Conservation (phyloP, 78 protist species). For the Trichosphaerium sp. region DNA sequence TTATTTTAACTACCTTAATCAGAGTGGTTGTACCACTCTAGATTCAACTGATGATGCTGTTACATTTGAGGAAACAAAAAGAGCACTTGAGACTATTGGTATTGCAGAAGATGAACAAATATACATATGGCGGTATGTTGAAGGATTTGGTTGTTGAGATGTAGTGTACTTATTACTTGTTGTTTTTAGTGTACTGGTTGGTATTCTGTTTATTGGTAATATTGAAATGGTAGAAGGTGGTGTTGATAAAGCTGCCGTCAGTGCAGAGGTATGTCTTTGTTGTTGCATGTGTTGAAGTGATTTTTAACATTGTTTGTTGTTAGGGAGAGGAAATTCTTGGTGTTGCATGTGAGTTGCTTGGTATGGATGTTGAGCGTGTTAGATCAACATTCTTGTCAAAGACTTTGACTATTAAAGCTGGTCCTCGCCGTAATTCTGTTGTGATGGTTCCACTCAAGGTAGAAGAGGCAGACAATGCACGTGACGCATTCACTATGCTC, state of each 20-base stretch:
- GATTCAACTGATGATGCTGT: constrained; percentile 59
- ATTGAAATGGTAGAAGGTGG: constrained; percentile 22
- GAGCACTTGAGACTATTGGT: constrained; percentile 57
- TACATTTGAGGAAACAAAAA: constrained; percentile 26
- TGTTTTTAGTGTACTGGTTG: constrained; percentile 27
- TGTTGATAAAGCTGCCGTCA: too few relatives aligned
- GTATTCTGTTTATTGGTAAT: constrained; percentile 43
- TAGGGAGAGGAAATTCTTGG: too few relatives aligned
- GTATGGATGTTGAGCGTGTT: background rate
- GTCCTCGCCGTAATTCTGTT: too few relatives aligned
- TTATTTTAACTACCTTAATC: constrained; percentile 52
- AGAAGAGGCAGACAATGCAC: constrained; percentile 37
- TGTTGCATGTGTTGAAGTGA: too few relatives aligned
- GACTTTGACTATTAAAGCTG: too few relatives aligned
- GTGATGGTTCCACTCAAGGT: constrained; percentile 16
- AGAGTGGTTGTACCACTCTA: constrained; percentile 42
- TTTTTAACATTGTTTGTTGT: too few relatives aligned
- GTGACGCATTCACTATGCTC: constrained; percentile 44
- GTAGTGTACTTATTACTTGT: too few relatives aligned
- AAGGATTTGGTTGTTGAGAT: too few relatives aligned
- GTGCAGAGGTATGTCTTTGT: too few relatives aligned
- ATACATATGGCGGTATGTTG: constrained; percentile 25
- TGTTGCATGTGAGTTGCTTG: background rate
- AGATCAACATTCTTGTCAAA: constrained; percentile 1
- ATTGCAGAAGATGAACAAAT: constrained; percentile 40